Conservation (phyloP, 208 protist species). For the Acanthamoeba royreba region DNA sequence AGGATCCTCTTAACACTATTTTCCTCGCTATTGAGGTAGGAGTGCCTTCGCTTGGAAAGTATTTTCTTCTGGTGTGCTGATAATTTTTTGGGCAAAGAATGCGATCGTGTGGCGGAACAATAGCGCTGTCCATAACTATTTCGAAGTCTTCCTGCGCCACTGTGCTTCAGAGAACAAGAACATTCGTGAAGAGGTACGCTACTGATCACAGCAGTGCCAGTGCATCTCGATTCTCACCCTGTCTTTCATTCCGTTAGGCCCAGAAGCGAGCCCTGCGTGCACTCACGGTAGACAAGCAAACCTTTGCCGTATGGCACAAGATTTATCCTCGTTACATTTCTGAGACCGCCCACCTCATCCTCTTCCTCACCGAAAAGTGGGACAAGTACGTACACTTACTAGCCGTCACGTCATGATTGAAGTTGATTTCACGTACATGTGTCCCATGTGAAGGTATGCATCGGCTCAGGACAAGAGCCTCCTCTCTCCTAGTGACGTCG, state of each 20-base stretch:
- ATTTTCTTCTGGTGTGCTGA: background rate
- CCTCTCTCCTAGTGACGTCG: background rate
- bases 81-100: background rate
- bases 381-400: background rate
- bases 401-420: background rate
- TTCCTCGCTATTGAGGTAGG: background rate
- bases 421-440: too few species aligned
- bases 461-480: background rate
- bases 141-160: background rate
- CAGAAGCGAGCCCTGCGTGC: background rate
- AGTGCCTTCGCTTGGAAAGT: background rate
- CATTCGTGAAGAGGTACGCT: background rate
- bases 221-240: background rate
- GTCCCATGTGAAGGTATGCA: too few species aligned
- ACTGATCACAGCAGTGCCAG: too few species aligned
- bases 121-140: background rate
- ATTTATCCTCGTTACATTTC: background rate
- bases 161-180: background rate
- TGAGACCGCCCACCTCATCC: background rate
- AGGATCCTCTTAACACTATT: background rate
- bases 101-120: background rate
- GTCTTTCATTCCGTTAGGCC: background rate
- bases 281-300: background rate
- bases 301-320: background rate
- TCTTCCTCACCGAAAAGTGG: background rate